Base-by-base conservation (phyloP, 2,329 filamentous ascomycete species). In the Ceratocystis eucalypticola region DNA sequence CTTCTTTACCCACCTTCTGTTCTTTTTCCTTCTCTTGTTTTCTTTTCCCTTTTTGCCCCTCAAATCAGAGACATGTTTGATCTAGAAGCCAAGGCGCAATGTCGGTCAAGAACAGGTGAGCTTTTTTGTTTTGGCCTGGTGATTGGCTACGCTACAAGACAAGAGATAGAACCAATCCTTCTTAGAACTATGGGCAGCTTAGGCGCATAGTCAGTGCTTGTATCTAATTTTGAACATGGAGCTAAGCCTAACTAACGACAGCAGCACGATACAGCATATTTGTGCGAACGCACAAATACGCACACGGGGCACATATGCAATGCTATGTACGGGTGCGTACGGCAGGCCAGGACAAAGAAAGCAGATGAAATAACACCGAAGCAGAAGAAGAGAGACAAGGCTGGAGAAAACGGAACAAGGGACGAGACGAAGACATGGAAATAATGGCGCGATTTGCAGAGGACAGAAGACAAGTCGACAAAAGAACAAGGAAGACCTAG, bases 181-280 rank as follows among this genome's bases (percentile, higher is more conserved):
- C 55, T 59, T n/a, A 59, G 55, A 33, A 30, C 55, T 59, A 59
- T 59, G 55, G 55, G 55, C 28, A 59, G 55, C 33, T 59, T 59
- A 37, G 55, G 33, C 28, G 15, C 55, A 59, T 20, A 33, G 55
- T 37, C 17, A 22, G 55, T 59, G 55, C 55, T 59, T 59, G 28
- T 37, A 59, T 59, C 55, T 59, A 59, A 59, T 59, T 59, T 37
- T 59, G 55, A 59, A 17, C 17, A 37, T 59, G 28, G 55, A 59
- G 5, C 55, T 59, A 37, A 12, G 55, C 55, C 55, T 33, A 37
- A 37, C 55, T 37, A 59, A 59, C 25, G 55, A 53, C 37, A 41
- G 10, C 37, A 15, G 37, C 37, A 41, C 37, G 37, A 41, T 41
- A 15, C 37, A 41, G 37, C 37, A 41, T 3, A 41, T 41, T 15